Conservation (phyloP, 2,329 filamentous ascomycete genomes). For the Hypomyces perniciosus region DNA sequence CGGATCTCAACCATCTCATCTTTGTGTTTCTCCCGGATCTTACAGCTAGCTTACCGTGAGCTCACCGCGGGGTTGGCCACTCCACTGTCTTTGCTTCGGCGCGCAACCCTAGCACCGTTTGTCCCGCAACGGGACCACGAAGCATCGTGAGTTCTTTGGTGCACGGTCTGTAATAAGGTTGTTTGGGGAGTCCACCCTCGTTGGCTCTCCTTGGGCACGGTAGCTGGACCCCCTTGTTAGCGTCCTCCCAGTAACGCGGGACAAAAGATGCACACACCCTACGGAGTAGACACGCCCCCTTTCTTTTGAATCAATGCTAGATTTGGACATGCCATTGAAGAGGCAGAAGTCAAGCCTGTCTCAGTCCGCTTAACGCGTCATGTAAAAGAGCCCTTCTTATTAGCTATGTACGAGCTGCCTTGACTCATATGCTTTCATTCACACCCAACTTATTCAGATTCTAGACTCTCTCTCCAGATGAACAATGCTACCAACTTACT, state of each 20-base stretch:
- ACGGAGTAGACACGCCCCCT: neutral
- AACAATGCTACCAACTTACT: neutral
- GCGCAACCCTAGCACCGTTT: conserved; percentile 9
- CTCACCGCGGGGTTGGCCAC: neutral
- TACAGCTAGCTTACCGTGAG: neutral
- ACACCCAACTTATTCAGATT: no score
- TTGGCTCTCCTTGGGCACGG: conserved; percentile 2
- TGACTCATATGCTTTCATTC: neutral
- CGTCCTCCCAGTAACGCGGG: conserved; percentile 9
- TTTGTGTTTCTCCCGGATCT: neutral
- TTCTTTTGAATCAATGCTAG: neutral
- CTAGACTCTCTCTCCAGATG: neutral
- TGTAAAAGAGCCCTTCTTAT: neutral
- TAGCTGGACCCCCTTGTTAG: conserved; percentile 11
- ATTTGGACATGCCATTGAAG: neutral
- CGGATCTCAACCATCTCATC: neutral
- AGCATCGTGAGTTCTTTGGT: neutral
- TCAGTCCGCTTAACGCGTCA: neutral
- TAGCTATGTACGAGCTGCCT: neutral
- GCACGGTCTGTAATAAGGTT: conserved; percentile 11
- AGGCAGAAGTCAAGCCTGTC: neutral
- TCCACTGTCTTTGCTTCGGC: conserved; percentile 5
- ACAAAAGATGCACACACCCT: conserved; percentile 7
- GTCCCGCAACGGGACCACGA: conserved; percentile 8
- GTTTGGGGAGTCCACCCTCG: conserved; percentile 3